A percentile compares a stretch with the other conserved stretches of the same genome.
These are phyloP conservation scores for Solanum rostratum DNA, from an alignment of 257 asterid genomes.

Conservation along the genomic window DNA sequence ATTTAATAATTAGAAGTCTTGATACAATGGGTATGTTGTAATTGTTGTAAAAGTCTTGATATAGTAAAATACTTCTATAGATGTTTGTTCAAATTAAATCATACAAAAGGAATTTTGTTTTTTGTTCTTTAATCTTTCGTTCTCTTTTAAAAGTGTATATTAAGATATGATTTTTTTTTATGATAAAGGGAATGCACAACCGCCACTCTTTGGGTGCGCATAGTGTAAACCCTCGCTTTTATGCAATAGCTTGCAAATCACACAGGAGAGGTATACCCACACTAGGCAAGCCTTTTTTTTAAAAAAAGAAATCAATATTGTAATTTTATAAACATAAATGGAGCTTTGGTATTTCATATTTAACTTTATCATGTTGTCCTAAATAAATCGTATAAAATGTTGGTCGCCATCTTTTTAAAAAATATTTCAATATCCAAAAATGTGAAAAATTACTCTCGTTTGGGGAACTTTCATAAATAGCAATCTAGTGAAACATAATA, in stretches of 20 bases:
- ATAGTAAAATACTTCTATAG: neutral
- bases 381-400: neutral
- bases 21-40: too few species aligned
- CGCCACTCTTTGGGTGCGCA: too few species aligned
- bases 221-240: too few species aligned
- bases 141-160: neutral
- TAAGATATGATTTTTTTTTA: neutral
- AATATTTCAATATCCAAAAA: neutral
- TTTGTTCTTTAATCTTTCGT: neutral
- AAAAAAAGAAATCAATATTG: neutral
- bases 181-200: too few species aligned
- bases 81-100: neutral
- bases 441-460: neutral
- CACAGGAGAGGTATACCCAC: too few species aligned
- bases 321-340: neutral
- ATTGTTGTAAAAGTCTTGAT: too few species aligned
- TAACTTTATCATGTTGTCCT: neutral
- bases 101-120: neutral
- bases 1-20: neutral
- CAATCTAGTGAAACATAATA: too few species aligned
- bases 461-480: too few species aligned
- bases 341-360: neutral
- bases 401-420: neutral
- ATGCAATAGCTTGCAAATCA: too few species aligned
- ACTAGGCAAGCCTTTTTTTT: too few species aligned